Evolutionary conservation across 371 early-diverging fungal species (phyloP).

Genomic region (Paramicrosporidium saccamoebae): DNA sequence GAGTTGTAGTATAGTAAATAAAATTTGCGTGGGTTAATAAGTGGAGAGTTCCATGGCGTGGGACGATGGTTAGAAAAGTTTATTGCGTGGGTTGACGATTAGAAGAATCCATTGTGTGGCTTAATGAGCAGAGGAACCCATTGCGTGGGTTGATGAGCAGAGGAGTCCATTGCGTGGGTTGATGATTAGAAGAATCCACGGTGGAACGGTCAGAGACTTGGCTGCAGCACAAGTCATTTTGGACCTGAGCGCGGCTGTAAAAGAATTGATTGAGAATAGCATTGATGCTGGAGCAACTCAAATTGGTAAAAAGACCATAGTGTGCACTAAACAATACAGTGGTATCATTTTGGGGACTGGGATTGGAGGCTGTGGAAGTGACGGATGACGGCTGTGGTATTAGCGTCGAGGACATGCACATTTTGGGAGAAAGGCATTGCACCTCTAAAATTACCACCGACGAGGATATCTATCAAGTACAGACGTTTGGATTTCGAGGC

Average conservation of each 20-base stretch:
- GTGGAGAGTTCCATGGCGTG: not conserved
- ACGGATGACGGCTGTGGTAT: conserved; percentile 63
- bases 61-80: not conserved
- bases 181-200: conserved; percentile 1
- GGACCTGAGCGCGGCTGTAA: conserved; percentile 48
- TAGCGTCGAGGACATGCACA: conserved; percentile 13
- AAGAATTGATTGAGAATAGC: conserved; percentile 91
- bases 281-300: conserved; percentile 62
- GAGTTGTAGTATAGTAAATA: not conserved
- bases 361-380: conserved; percentile 31
- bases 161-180: conserved; percentile 3
- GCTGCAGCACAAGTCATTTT: conserved; percentile 71
- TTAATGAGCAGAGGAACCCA: not conserved
- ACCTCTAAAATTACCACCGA: conserved; percentile 38
- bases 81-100: not conserved
- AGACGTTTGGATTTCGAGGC: conserved; percentile 50
- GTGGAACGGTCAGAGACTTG: conserved; percentile 20
- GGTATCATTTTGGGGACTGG: conserved; percentile 41
- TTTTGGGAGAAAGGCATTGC: conserved; percentile 32
- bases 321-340: no score
- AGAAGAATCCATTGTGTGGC: not conserved
- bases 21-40: not conserved
- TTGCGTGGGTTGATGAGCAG: conserved; percentile 1
- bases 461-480: conserved; percentile 20
- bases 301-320: no score